phyloP scores from a whole-genome alignment of 31 red algal genomes.

The Odonthalia washingtoniensis region DNA sequence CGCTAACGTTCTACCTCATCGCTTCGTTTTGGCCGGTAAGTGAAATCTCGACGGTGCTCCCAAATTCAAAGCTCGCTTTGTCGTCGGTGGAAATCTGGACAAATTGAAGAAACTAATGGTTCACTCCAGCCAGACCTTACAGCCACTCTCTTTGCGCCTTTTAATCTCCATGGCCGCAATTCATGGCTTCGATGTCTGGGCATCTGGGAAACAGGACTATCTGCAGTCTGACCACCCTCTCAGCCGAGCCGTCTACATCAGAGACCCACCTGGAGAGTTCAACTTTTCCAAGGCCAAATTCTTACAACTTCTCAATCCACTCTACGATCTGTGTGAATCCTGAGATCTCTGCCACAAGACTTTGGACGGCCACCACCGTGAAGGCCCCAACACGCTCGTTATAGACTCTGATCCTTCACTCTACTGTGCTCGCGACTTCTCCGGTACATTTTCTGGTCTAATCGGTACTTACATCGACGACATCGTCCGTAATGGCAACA shows the following conservation, averaged over 20 bases:
- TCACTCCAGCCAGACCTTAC: slow-evolving; percentile 25
- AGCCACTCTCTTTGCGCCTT: slow-evolving; percentile 12
- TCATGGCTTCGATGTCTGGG: slow-evolving; percentile 28
- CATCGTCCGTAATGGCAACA: too few relatives aligned
- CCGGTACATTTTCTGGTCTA: too few relatives aligned
- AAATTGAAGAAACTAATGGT: slow-evolving; percentile 30
- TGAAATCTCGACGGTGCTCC: slow-evolving; percentile 12
- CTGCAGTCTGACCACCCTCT: slow-evolving; percentile 24
- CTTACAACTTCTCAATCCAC: slow-evolving; percentile 29
- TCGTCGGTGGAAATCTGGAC: slow-evolving; percentile 38
- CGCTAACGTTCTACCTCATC: slow-evolving; percentile 53
- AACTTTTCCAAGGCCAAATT: not conserved
- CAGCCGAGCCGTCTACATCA: slow-evolving; percentile 33
- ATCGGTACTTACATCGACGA: too few relatives aligned
- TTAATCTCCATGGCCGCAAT: slow-evolving; percentile 32
- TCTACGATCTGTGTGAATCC: too few relatives aligned
- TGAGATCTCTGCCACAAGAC: too few relatives aligned
- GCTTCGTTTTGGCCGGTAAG: slow-evolving; percentile 35
- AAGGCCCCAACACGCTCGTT: too few relatives aligned
- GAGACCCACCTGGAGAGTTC: slow-evolving; percentile 17
- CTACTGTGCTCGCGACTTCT: too few relatives aligned
- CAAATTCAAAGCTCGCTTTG: slow-evolving; percentile 55
- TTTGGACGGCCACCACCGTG: too few relatives aligned
- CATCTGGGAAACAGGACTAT: slow-evolving; percentile 43
- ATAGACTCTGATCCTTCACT: too few relatives aligned